Conservation (phyloP, 2,329 filamentous ascomycete genomes). For the Kalaharituber pfeilii region DNA sequence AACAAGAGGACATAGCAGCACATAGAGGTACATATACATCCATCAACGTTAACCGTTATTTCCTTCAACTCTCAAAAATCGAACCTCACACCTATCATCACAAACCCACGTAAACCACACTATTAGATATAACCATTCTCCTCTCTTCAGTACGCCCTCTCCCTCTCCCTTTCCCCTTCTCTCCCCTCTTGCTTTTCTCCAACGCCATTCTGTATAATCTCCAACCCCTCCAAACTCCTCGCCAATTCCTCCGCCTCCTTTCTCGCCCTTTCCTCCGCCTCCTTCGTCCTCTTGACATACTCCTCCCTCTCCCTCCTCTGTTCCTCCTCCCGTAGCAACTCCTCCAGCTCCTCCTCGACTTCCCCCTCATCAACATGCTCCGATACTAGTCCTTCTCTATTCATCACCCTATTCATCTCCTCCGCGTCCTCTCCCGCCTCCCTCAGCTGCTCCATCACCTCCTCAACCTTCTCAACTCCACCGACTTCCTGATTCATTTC, state of each 20-base stretch:
- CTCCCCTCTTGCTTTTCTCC: not conserved
- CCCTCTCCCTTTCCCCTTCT: not conserved
- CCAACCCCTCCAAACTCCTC: conserved; percentile 31
- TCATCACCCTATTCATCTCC: conserved; percentile 59
- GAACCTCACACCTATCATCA: no score
- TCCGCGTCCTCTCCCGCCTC: conserved; percentile 69
- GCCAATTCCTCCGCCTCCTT: conserved; percentile 35
- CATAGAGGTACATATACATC: no score
- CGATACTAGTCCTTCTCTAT: conserved; percentile 29
- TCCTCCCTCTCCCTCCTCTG: conserved; percentile 28
- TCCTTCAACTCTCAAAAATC: no score
- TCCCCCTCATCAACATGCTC: conserved; percentile 54
- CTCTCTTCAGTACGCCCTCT: not conserved
- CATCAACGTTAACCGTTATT: no score
- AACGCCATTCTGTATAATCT: conserved; percentile 24
- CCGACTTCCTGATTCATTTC: conserved; percentile 61
- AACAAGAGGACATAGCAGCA: not conserved
- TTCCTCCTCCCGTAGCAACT: conserved; percentile 55
- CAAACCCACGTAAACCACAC: no score
- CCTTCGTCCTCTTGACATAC: conserved; percentile 28
- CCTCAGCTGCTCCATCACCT: conserved; percentile 54
- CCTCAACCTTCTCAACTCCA: conserved; percentile 55
- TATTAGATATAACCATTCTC: no score
- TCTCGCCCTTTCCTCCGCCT: conserved; percentile 32
- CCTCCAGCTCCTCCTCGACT: conserved; percentile 73